phyloP scores from a whole-genome alignment of 106 monocot species.

The Apostasia ramifera region DNA sequence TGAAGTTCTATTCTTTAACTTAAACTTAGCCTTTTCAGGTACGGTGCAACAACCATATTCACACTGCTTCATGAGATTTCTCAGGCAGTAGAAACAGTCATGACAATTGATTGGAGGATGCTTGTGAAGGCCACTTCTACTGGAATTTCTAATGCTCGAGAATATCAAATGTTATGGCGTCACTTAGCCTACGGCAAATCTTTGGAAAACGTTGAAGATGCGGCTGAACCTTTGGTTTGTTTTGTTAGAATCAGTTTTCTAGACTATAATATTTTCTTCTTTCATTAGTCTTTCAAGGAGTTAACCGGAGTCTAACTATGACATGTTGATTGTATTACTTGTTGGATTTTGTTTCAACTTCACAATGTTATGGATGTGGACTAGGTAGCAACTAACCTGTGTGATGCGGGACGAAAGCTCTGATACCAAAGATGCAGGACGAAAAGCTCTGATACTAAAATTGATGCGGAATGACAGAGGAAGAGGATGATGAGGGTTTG shows the following conservation, averaged over 20 bases:
- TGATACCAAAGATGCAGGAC: too few relatives aligned
- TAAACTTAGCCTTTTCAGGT: slow-evolving; percentile 21
- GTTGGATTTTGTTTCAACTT: too few relatives aligned
- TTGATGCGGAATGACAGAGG: too few relatives aligned
- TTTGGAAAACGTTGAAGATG: slow-evolving; percentile 62
- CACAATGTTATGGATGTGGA: too few relatives aligned
- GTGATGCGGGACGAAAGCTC: too few relatives aligned
- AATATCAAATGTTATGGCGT: slow-evolving; percentile 99
- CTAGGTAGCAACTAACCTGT: too few relatives aligned
- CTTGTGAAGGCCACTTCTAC: slow-evolving; percentile 49
- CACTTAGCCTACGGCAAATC: slow-evolving; percentile 59
- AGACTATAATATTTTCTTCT: neutral
- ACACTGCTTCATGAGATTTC: slow-evolving; percentile 54
- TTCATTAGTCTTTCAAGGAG: neutral
- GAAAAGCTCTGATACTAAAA: too few relatives aligned
- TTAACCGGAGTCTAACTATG: neutral
- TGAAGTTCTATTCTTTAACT: too few relatives aligned
- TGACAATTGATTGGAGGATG: slow-evolving; percentile 67
- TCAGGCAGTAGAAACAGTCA: slow-evolving; percentile 21
- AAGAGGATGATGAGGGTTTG: too few relatives aligned
- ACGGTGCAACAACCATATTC: slow-evolving; percentile 37
- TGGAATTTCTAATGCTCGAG: slow-evolving; percentile 67
- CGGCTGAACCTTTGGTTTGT: slow-evolving; percentile 64
- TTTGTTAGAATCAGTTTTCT: neutral
- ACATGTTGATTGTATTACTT: neutral